Base-by-base conservation (phyloP, 2,329 filamentous ascomycete species). In the Aspergillus sergii region DNA sequence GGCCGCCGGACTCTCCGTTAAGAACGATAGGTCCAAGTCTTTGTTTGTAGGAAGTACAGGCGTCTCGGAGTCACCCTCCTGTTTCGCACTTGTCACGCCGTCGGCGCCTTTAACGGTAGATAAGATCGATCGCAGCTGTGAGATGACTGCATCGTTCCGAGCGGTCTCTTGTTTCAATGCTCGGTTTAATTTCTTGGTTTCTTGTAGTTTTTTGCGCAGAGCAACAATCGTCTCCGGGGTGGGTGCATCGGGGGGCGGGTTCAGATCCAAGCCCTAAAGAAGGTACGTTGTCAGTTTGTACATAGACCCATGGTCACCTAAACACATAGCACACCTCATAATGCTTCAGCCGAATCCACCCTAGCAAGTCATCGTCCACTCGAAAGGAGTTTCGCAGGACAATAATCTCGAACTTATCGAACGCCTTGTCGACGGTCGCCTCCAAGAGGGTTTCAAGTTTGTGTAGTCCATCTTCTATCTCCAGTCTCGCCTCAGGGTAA, bases 381-480 rank as follows among this genome's bases (percentile, higher is more conserved):
- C 86, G 89, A 66, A 95, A 80, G 69, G 94, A 91, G 75, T 97
- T 97, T 68, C 93, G 85, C 82, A 99, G 84, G 58, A 93, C 90
- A 80, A 94, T 97, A 61, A 99, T 91, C 81, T 95, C 92, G 72
- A 94, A 90, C 67, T 91, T 89, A 81, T 95, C 92, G 74, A 94
- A 94, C 68, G 92, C 91, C 77, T 90, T 91, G 79, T 95, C 92
- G 67, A 94, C 92, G 71, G 89, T 91, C 51, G 90, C 87, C 77
- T 92, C 92, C 32, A 94, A 84, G 10, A 95, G 83, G 19, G 92
- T 95, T 78, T 95, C 92, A 48, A 95, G 84, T 81, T 93, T 90
- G 79, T 94, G 91, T 16, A 92, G 87, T 63, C 95, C 95, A 74
- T 93, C 89, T 74, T 97, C 93, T 66, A 99, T 92, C 78, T 99